phyloP scores from a whole-genome alignment of 108 stramenopile genomes.

The Aurantiochytrium sp. region DNA sequence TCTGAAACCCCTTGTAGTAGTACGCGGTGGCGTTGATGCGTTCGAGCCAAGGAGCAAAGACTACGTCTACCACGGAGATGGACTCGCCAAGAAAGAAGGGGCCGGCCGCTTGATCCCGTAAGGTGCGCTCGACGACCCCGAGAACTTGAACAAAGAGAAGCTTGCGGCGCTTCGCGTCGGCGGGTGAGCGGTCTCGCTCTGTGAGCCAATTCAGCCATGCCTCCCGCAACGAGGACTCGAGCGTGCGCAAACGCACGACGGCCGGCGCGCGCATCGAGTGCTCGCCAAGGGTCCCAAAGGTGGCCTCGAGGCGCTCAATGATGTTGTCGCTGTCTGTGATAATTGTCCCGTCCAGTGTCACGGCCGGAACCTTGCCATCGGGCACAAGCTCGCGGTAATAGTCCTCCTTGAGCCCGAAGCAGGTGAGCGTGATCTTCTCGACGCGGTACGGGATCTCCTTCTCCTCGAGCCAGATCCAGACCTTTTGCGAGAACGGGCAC shows the following conservation, averaged over 20 bases:
- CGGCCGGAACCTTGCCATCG: background rate
- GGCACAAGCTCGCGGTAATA: conserved; percentile 1
- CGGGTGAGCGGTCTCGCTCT: background rate
- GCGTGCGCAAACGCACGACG: background rate
- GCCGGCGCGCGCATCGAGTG: background rate
- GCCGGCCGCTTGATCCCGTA: background rate
- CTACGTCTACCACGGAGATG: background rate
- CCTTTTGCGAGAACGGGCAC: conserved; percentile 48
- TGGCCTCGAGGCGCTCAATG: background rate
- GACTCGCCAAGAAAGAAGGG: background rate
- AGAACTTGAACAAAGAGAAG: background rate
- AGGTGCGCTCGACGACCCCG: background rate
- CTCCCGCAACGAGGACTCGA: background rate
- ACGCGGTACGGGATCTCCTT: conserved; percentile 35
- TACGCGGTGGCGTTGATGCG: conserved; percentile 1
- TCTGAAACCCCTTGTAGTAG: background rate
- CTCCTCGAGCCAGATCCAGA: conserved; percentile 41
- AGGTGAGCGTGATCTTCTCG: background rate
- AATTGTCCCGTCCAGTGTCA: background rate
- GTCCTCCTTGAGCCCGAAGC: conserved; percentile 18
- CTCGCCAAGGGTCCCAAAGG: background rate
- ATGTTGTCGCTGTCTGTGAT: background rate
- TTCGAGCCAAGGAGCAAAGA: conserved; percentile 1
- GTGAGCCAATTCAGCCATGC: conserved; percentile 15
- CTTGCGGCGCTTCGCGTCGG: background rate